A percentile compares a stretch with the other conserved stretches of the same genome.
These are phyloP conservation scores for Fusarium papillatum DNA, from an alignment of 2,329 filamentous ascomycete genomes.

Conservation along the genomic window DNA sequence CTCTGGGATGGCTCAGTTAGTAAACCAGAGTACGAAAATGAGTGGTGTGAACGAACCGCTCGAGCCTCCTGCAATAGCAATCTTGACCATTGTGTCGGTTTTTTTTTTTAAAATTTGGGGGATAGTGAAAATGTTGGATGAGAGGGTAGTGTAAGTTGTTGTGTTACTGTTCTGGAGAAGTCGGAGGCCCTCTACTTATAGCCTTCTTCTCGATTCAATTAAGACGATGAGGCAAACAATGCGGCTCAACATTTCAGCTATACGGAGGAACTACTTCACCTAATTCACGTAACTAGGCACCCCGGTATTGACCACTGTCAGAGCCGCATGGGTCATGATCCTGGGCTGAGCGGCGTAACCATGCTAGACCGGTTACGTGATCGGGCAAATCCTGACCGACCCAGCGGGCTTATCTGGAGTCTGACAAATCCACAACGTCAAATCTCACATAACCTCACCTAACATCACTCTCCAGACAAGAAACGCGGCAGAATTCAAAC, in stretches of 20 bases:
- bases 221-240: too few relatives aligned
- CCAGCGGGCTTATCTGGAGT: background rate
- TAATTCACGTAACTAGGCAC: background rate
- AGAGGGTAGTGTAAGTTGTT: background rate
- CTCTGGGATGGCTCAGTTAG: conserved; percentile 7
- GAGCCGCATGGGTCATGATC: background rate
- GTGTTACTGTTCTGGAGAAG: background rate
- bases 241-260: background rate
- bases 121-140: background rate
- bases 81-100: conserved; percentile 25
- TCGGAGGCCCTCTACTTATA: background rate
- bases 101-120: background rate
- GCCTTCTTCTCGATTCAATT: too few relatives aligned
- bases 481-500: background rate
- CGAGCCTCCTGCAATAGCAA: conserved; percentile 27
- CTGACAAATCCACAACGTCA: conserved; percentile 7
- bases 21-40: background rate
- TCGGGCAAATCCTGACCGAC: conserved; percentile 11
- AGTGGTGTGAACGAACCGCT: background rate
- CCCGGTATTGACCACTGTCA: background rate
- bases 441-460: background rate
- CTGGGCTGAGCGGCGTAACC: background rate
- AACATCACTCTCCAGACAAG: background rate
- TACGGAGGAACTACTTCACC: background rate
- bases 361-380: conserved; percentile 21